Conservation (phyloP, 2,329 filamentous ascomycete genomes). For the Fusarium redolens region DNA sequence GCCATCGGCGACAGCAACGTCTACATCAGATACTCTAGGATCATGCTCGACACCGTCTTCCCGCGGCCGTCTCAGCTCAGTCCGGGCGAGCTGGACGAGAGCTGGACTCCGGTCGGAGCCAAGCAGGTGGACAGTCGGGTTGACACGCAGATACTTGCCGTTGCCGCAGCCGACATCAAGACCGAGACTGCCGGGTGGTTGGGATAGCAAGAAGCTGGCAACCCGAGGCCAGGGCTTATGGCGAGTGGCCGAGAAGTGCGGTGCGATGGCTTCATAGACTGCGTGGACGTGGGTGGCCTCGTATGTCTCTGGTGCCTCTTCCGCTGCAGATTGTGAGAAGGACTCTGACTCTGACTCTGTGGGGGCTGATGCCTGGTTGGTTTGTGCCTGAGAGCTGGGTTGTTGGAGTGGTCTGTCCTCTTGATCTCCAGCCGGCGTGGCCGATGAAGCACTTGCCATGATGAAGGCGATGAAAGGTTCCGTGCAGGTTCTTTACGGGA, state of each 20-base stretch:
- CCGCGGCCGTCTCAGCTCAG: conserved; percentile 34
- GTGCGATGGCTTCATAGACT: conserved; percentile 89
- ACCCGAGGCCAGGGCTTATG: conserved; percentile 94
- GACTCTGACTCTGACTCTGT: neutral
- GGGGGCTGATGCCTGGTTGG: conserved; percentile 11
- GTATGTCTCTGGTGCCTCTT: conserved; percentile 67
- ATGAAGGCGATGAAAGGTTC: conserved; percentile 7
- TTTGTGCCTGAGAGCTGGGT: conserved; percentile 19
- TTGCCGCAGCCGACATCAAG: conserved; percentile 96
- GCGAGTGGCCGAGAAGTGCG: conserved; percentile 84
- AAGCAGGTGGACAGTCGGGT: conserved; percentile 80
- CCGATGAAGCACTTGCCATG: conserved; percentile 44
- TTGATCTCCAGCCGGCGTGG: conserved; percentile 36
- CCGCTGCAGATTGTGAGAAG: conserved; percentile 36
- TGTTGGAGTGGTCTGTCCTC: conserved; percentile 27
- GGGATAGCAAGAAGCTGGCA: conserved; percentile 76
- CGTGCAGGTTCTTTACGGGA: conserved; percentile 5
- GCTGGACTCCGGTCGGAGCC: conserved; percentile 82
- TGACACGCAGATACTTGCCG: conserved; percentile 91
- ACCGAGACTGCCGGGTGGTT: conserved; percentile 78
- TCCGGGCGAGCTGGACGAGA: conserved; percentile 63
- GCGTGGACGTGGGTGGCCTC: conserved; percentile 89
- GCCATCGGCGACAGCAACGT: conserved; percentile 82
- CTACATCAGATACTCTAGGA: conserved; percentile 59
- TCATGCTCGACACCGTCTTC: conserved; percentile 25